Evolutionary conservation across 257 asterid genomes (phyloP).

Genomic region (Schizonepeta tenuifolia): DNA sequence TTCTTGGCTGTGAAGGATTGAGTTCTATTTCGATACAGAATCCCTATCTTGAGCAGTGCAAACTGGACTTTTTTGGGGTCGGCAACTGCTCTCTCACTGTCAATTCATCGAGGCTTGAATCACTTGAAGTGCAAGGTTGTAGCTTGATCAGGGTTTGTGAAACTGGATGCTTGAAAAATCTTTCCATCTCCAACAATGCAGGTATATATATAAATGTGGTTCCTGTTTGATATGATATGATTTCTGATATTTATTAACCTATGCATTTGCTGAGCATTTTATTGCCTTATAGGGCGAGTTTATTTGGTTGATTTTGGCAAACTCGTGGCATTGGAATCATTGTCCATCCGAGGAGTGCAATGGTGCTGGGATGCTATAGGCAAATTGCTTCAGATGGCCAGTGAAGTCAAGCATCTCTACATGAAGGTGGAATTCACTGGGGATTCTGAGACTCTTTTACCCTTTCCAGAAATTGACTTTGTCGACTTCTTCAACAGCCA

Average conservation of each 20-base stretch:
- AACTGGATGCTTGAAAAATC: constrained; percentile 59
- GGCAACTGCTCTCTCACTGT: constrained; percentile 71
- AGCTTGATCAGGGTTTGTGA: constrained; percentile 69
- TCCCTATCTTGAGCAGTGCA: constrained; percentile 69
- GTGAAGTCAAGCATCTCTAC: constrained; percentile 85
- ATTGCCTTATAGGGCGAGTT: constrained; percentile 63
- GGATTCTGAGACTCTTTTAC: constrained; percentile 64
- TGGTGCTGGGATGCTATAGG: constrained; percentile 94
- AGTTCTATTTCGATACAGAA: constrained; percentile 56
- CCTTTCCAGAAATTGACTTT: constrained; percentile 88
- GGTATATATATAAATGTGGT: constrained; percentile 45
- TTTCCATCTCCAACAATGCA: constrained; percentile 76
- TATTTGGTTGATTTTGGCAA: constrained; percentile 74
- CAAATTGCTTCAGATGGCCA: constrained; percentile 77
- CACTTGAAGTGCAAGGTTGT: constrained; percentile 93
- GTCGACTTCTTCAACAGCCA: constrained; percentile 94
- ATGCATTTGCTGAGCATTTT: constrained; percentile 1
- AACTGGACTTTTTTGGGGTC: constrained; percentile 77
- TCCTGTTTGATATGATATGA: constrained; percentile 3
- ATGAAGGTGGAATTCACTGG: constrained; percentile 98
- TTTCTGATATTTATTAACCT: constrained; percentile 12
- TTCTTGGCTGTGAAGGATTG: constrained; percentile 93
- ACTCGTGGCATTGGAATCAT: constrained; percentile 69
- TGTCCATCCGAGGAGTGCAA: constrained; percentile 85
- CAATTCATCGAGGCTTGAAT: constrained; percentile 58